phyloP scores from a whole-genome alignment of 305 asterid genomes.

The Coffea humblotiana region DNA sequence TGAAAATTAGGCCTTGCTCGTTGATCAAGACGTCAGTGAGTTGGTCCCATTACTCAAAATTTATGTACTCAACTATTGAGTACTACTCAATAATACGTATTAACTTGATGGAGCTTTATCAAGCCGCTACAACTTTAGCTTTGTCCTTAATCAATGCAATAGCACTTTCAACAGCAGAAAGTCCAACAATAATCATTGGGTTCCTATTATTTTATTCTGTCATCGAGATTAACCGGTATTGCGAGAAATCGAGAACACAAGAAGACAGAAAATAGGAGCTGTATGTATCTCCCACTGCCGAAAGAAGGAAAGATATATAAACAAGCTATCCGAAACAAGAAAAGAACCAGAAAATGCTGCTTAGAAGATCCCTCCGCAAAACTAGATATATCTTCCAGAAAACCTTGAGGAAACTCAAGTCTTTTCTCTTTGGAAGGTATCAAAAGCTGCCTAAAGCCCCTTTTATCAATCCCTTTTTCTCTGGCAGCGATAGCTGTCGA shows the following conservation, averaged over 20 bases:
- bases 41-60: conserved; percentile 16
- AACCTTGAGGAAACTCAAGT: conserved; percentile 44
- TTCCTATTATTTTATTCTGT: neutral
- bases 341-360: conserved; percentile 40
- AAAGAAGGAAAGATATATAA: conserved; percentile 27
- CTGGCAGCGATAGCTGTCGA: conserved; percentile 27
- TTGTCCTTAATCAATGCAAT: conserved; percentile 20
- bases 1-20: neutral
- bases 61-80: conserved; percentile 1
- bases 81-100: conserved; percentile 17
- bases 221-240: neutral
- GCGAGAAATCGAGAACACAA: neutral
- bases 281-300: conserved; percentile 18
- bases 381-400: conserved; percentile 43
- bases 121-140: conserved; percentile 15
- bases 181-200: conserved; percentile 18
- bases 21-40: neutral
- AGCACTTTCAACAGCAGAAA: conserved; percentile 20
- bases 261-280: neutral
- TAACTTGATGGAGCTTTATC: conserved; percentile 9
- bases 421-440: conserved; percentile 36
- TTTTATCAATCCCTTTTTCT: conserved; percentile 31
- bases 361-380: conserved; percentile 41
- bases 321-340: conserved; percentile 26
- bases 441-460: conserved; percentile 41